A percentile compares a stretch with the other conserved stretches of the same genome.
These are phyloP conservation scores for Plasmodium inui DNA, from an alignment of 169 alveolate genomes.

Conservation along the genomic window DNA sequence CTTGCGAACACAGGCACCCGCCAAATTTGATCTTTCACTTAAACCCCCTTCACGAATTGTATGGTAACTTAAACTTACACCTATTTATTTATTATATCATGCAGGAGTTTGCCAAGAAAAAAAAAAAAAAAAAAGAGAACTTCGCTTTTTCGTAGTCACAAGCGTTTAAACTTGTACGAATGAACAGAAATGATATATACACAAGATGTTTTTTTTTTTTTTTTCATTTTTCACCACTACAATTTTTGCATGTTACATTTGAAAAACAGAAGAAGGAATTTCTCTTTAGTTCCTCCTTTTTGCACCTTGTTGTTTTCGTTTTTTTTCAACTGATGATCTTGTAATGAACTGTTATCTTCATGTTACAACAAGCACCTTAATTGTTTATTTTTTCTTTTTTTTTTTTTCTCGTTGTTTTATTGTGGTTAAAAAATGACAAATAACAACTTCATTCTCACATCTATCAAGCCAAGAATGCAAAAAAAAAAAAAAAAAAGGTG, in stretches of 20 bases:
- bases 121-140: background rate
- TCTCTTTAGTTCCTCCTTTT: conserved; percentile 41
- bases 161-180: background rate
- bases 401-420: conserved; percentile 17
- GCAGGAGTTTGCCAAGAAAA: background rate
- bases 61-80: background rate
- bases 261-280: background rate
- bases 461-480: background rate
- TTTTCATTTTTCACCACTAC: background rate
- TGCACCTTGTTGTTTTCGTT: conserved; percentile 12
- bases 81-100: background rate
- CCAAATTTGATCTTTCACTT: background rate
- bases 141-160: background rate
- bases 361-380: conserved; percentile 31
- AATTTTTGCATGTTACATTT: background rate
- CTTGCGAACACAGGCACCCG: background rate
- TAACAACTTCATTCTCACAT: background rate
- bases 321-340: conserved; percentile 21
- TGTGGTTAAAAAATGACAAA: background rate
- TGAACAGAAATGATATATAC: background rate
- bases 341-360: conserved; percentile 3
- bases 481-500: conserved; percentile 11
- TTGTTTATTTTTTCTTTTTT: conserved; percentile 10
- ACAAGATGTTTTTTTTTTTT: background rate
- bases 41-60: background rate